These are phyloP conservation scores for Elaeis oleifera DNA, from an alignment of 202 grass and related monocot species.

Conservation along the genomic window DNA sequence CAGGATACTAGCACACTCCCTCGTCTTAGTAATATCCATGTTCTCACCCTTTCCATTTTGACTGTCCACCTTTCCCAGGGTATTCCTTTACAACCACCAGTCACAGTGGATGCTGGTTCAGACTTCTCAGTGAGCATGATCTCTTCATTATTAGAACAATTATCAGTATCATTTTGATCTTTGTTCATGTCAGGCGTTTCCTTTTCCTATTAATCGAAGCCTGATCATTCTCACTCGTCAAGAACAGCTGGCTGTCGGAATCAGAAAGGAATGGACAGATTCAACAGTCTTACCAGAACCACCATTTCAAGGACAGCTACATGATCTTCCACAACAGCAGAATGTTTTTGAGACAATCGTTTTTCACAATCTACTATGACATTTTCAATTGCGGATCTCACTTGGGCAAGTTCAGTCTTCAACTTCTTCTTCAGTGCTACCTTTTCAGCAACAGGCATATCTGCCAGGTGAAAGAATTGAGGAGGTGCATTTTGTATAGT, in stretches of 20 bases:
- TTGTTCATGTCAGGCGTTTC: slow-evolving; percentile 25
- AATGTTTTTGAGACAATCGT: slow-evolving; percentile 1
- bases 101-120: slow-evolving; percentile 24
- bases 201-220: slow-evolving; percentile 32
- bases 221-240: slow-evolving; percentile 13
- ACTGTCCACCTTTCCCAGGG: slow-evolving; percentile 1
- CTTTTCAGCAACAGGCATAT: slow-evolving; percentile 7
- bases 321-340: background rate
- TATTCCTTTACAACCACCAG: background rate
- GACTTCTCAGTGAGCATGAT: slow-evolving; percentile 17
- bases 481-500: background rate
- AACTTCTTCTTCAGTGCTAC: slow-evolving; percentile 1
- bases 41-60: slow-evolving; percentile 30
- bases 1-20: slow-evolving; percentile 49
- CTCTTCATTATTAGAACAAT: slow-evolving; percentile 25
- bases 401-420: slow-evolving; percentile 3
- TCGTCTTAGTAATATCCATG: slow-evolving; percentile 52
- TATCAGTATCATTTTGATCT: slow-evolving; percentile 23
- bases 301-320: background rate
- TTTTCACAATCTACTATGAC: slow-evolving; percentile 1
- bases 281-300: background rate
- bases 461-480: slow-evolving; percentile 1
- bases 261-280: background rate
- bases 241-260: background rate
- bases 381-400: slow-evolving; percentile 14